Evolutionary conservation across 352 stramenopile species (phyloP), one percentile per base, ranked within the genome.

Genomic region (Phytophthora pisi): DNA sequence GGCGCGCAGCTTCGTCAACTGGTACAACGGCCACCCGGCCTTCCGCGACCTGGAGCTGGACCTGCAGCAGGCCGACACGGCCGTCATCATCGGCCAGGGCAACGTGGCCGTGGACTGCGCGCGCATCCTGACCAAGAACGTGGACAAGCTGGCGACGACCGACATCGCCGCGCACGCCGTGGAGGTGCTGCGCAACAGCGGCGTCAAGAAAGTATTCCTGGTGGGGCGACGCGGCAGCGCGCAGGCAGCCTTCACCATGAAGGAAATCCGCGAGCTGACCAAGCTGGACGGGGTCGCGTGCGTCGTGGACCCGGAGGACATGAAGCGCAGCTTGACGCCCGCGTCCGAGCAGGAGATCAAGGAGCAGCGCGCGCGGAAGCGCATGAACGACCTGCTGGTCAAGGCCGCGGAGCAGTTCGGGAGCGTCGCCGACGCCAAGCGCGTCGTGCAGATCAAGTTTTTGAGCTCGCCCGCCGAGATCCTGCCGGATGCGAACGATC

Each of bases 21-120:
- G 97, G 97, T 99, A 99, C 86, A 99, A 99, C 70, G 97, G 95
- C 42, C 97, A 99, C 83, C 96, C 96, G 7, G 84, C 97, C 6
- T 98, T 97, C 78, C 80, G 88, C 46, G 80, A 97, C 56, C 63
- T 99, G 34, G 74, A 86, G 15, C 55, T 89, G 28, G 75, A 93
- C 59, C 58, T 95, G 7, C 51, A 56, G 13, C 68, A 73, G 11
- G 52, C 58, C 1, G 77, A 95, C 64, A 89, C 85, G 16, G 95
- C 96, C 2, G 97, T 98, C n/a, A 91, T 99, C 20, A 86, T 99
- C 68, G 97, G 97, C 5, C 92, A 99, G 61, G 98, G 98, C 23
- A 99, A 99, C 73, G 97, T 99, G 15, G 97, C 97, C 1, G 82
- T 99, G 5, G 97, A 99, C 79, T 99, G 96, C 72, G 97, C 95